These are phyloP conservation scores for Choricystis sp. DNA, from an alignment of 139 green algal genomes.

Conservation along the genomic window DNA sequence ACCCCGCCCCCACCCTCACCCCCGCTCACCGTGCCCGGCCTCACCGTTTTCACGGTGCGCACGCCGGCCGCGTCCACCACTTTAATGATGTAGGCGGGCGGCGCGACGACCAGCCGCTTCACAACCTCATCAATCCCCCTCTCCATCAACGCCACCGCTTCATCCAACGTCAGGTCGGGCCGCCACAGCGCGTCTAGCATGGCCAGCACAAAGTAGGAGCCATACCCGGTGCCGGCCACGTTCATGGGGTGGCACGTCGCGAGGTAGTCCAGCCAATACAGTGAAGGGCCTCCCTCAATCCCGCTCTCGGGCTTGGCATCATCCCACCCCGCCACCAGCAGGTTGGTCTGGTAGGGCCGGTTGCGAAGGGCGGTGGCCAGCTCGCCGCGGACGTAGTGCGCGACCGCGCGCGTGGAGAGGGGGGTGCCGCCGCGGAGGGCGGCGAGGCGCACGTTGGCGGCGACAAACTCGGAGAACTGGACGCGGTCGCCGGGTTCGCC, in stretches of 20 bases:
- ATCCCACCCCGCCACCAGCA: conserved; percentile 90
- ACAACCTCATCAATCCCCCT: conserved; percentile 69
- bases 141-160: conserved; percentile 81
- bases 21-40: neutral
- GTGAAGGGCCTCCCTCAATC: conserved; percentile 34
- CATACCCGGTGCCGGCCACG: conserved; percentile 89
- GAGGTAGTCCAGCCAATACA: conserved; percentile 99
- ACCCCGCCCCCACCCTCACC: neutral
- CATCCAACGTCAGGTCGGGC: conserved; percentile 61
- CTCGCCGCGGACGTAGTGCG: conserved; percentile 80
- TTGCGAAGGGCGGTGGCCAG: conserved; percentile 82
- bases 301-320: conserved; percentile 12
- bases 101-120: conserved; percentile 69
- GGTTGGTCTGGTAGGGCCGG: conserved; percentile 83
- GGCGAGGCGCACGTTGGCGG: conserved; percentile 88
- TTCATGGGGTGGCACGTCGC: conserved; percentile 94
- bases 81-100: conserved; percentile 83
- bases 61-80: conserved; percentile 82
- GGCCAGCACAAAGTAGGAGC: conserved; percentile 83
- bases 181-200: conserved; percentile 94
- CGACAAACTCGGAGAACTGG: conserved; percentile 76
- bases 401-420: conserved; percentile 77
- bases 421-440: conserved; percentile 55
- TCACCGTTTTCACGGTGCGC: conserved; percentile 27
- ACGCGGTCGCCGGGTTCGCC: conserved; percentile 80